Conservation (phyloP, 176 grass and related monocot genomes). For the Saccharum spontaneum region DNA sequence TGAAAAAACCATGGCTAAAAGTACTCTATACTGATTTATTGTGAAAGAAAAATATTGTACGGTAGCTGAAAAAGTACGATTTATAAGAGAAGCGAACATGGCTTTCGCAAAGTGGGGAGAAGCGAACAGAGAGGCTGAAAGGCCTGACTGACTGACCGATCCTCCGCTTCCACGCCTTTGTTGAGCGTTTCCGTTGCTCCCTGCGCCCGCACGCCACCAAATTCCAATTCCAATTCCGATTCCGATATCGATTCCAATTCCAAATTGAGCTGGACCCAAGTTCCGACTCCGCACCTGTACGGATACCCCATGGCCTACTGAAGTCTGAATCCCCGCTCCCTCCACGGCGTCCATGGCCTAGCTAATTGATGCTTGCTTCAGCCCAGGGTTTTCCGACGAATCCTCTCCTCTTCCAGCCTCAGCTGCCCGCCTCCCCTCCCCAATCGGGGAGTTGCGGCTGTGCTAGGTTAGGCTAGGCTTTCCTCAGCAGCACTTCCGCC, state of each 20-base stretch:
- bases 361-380: neutral
- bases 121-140: too few relatives aligned
- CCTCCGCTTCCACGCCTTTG: too few relatives aligned
- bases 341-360: neutral
- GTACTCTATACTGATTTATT: too few relatives aligned
- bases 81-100: too few relatives aligned
- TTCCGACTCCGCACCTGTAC: neutral
- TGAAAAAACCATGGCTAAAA: too few relatives aligned
- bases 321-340: neutral
- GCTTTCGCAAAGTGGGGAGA: too few relatives aligned
- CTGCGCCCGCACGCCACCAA: too few relatives aligned
- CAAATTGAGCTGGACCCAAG: neutral
- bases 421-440: neutral
- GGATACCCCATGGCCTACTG: neutral
- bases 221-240: neutral
- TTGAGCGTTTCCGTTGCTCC: too few relatives aligned
- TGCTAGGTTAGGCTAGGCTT: slow-evolving; percentile 3
- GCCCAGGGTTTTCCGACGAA: neutral
- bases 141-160: too few relatives aligned
- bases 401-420: neutral
- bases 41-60: too few relatives aligned
- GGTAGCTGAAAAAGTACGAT: too few relatives aligned
- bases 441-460: neutral
- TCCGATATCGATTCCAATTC: neutral
- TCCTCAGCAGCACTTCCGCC: neutral